Evolutionary conservation across 345 rosid genomes (phyloP), one percentile per base, ranked within the genome.

Genomic region (Eucalyptus erythrocorys): DNA sequence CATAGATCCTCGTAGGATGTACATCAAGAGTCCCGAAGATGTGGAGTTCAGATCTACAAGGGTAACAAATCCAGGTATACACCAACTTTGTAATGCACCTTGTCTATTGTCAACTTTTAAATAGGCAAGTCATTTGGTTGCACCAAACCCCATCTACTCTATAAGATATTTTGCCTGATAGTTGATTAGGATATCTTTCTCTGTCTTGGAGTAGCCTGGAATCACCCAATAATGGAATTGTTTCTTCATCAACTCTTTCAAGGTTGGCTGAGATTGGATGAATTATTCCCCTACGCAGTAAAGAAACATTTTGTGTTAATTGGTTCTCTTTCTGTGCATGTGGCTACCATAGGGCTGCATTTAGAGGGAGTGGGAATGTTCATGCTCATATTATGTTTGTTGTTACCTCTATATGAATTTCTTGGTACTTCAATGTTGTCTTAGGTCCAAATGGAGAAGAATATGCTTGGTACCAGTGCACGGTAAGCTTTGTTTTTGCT

Each of bases 401-500:
- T 40, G 84, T 40, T 76, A 40, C 47, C 42, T 76, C 47, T 5
- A 76, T 76, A 76, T 76, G 13, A 37, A 76, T 40, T 76, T 85
- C 87, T 48, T 85, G 30, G 48, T 79, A 85, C 87, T 88, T 89
- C 85, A 40, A 40, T 76, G 84, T 21, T 85, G n/a, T 68, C 85
- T 90, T 92, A 96, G 99, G 99, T 88, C 98, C 99, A 50, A 95
- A 91, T 88, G 99, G 97, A 91, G 99, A 98, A 94, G 95, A 95
- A 90, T 96, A 94, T 91, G 99, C 99, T 9, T 98, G 99, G 99
- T 98, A 97, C 90, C 99, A 98, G 94, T 98, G 99, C 91, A 98
- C 97, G 91, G 99, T 98, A 95, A 86, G 94, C 88, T n/a, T 85
- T 32, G 68, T 37, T 87, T 64, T 76, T 76, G 47, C 84, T 76